Percentiles rank a stretch among this genome's conserved stretches.
These are phyloP conservation scores for Phycomyces blakesleeanus DNA, from an alignment of 192 early-diverging fungal species.

Conservation along the genomic window DNA sequence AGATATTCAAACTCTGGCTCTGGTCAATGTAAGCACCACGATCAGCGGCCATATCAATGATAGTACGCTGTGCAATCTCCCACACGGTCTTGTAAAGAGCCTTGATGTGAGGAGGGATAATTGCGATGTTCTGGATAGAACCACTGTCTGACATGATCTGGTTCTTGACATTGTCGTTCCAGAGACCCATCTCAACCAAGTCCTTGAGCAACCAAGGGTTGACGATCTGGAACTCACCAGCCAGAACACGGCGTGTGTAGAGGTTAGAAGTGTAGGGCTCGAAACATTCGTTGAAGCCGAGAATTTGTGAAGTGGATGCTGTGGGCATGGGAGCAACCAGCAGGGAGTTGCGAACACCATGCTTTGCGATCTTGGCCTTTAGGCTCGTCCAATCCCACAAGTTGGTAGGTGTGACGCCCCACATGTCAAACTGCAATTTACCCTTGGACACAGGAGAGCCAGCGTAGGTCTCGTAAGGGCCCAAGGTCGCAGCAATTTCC, in stretches of 20 bases:
- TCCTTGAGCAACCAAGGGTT: conserved; percentile 96
- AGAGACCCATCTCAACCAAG: conserved; percentile 85
- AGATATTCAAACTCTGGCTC: conserved; percentile 92
- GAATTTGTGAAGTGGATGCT: conserved; percentile 93
- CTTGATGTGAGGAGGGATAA: conserved; percentile 85
- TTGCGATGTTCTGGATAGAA: conserved; percentile 72
- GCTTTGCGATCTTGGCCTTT: conserved; percentile 69
- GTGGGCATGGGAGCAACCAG: conserved; percentile 98
- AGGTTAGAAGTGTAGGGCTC: conserved; percentile 89
- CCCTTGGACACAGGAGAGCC: conserved; percentile 91
- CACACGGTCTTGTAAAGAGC: conserved; percentile 96
- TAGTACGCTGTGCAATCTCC: conserved; percentile 87
- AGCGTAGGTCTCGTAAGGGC: conserved; percentile 83
- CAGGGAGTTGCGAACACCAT: conserved; percentile 91
- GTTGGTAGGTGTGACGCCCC: conserved; percentile 76
- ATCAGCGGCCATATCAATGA: conserved; percentile 97
- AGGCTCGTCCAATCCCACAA: conserved; percentile 89
- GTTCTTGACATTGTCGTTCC: conserved; percentile 94
- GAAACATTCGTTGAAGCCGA: conserved; percentile 98
- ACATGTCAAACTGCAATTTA: conserved; percentile 91
- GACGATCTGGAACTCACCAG: conserved; percentile 98
- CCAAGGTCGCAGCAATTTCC: conserved; percentile 78
- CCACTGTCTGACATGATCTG: conserved; percentile 90
- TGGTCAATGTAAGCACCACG: conserved; percentile 98
- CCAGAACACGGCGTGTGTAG: conserved; percentile 92